Base-by-base conservation (phyloP, 768 basidiomycete species). In the Hygrophorus pudorinus region DNA sequence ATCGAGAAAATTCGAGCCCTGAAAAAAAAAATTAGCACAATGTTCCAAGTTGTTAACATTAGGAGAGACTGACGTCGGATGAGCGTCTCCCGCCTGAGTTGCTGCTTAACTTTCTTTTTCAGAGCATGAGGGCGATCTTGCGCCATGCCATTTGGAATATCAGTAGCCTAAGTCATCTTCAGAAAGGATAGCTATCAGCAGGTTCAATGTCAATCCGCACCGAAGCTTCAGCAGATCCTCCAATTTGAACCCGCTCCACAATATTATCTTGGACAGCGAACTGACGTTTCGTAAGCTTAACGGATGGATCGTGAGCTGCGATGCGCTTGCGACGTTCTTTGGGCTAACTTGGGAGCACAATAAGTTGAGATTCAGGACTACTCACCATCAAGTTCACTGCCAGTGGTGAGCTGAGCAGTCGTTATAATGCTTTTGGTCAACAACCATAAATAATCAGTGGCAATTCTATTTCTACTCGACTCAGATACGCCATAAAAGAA, bases 51-150 rank as follows among this genome's bases (percentile, higher is more conserved):
- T n/a, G 2, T n/a, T 9, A 12, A 41, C 20, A 14, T 45, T 27
- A 28, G 17, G 21, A 32, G 2, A 16, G 12, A 38, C 67, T 30
- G 51, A 85, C 85, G 77, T 65, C 79, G 68, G 35, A 86, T 56
- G 51, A 89, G 82, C 3, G 76, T 68, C 49, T 84, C 76, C 40
- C 77, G 78, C 58, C 79, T 87, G 44, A 76, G 51, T 13, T 72
- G 67, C 42, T 74, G 73, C 57, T 79, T 86, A 46, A 74, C 78
- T 56, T 81, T 86, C 62, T 89, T 89, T 49, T 61, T 74, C 38
- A 67, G 48, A 58, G 50, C 13, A 39, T 37, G 48, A 17, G 41
- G 48, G 18, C 51, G 44, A 14, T 47, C 55, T 30, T 65, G 61
- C 10, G 53, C 30, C 13, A 51, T 42, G 37, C 55, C 54, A 44